Conservation (phyloP, 129 eudicot genomes). For the Artemisia tridentata region DNA sequence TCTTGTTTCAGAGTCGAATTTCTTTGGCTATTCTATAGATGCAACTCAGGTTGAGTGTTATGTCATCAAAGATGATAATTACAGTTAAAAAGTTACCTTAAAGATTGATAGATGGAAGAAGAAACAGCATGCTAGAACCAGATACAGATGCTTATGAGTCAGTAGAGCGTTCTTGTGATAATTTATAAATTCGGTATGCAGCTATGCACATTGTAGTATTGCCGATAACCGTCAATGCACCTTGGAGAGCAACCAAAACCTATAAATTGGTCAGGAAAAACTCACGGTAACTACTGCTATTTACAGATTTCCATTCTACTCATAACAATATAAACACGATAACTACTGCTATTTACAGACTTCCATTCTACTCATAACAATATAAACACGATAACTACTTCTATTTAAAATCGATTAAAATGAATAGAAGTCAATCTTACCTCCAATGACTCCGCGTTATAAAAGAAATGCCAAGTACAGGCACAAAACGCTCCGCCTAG, state of each 20-base stretch:
- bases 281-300: too few species aligned
- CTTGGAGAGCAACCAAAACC: constrained; percentile 88
- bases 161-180: constrained; percentile 55
- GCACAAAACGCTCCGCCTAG: constrained; percentile 98
- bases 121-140: constrained; percentile 1
- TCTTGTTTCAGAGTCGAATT: not conserved
- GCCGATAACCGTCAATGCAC: constrained; percentile 87
- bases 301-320: not conserved
- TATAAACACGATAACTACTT: not conserved
- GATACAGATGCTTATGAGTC: constrained; percentile 31
- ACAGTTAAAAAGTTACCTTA: constrained; percentile 5
- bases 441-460: constrained; percentile 87
- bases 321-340: not conserved
- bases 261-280: constrained; percentile 16
- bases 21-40: not conserved
- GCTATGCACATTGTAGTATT: constrained; percentile 95
- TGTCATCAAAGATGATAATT: too few species aligned
- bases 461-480: constrained; percentile 99
- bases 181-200: constrained; percentile 72
- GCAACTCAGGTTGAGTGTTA: not conserved
- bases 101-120: constrained; percentile 11
- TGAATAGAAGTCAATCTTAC: constrained; percentile 32
- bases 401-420: not conserved
- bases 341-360: not conserved
- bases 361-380: not conserved